Conservation (phyloP, 2,329 filamentous ascomycete genomes). For the Lachnellula hyalina region DNA sequence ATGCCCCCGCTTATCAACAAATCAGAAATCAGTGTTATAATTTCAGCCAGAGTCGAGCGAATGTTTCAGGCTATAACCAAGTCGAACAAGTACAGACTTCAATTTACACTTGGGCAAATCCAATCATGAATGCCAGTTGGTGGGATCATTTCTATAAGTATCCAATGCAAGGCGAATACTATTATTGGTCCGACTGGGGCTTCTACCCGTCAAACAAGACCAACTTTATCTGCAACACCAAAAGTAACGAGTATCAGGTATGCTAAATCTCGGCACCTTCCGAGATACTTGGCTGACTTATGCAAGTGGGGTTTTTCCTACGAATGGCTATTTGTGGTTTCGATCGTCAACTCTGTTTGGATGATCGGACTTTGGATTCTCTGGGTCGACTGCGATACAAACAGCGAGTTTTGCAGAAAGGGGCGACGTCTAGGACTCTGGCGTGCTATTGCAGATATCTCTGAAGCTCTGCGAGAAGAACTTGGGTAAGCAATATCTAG, state of each 20-base stretch:
- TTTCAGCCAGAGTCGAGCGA: not conserved
- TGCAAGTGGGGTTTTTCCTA: conserved; percentile 14
- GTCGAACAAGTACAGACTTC: not conserved
- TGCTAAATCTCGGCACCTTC: not conserved
- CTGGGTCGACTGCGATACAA: conserved; percentile 13
- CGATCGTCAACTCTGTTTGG: conserved; percentile 6
- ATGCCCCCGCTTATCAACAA: too few species aligned
- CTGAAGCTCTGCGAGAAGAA: conserved; percentile 14
- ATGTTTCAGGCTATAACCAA: not conserved
- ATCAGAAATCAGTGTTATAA: too few species aligned
- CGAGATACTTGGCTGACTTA: not conserved
- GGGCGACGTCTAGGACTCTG: conserved; percentile 9
- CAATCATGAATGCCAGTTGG: conserved; percentile 5
- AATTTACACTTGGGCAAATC: conserved; percentile 4
- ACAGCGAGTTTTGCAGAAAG: conserved; percentile 15
- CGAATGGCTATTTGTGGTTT: conserved; percentile 11
- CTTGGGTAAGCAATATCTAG: not conserved
- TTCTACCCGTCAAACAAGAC: conserved; percentile 4
- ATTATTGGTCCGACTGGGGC: conserved; percentile 6
- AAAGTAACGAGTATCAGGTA: conserved; percentile 6
- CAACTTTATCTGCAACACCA: conserved; percentile 5
- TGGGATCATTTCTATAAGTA: conserved; percentile 6
- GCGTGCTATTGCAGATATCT: conserved; percentile 13
- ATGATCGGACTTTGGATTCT: conserved; percentile 12
- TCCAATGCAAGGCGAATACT: not conserved